Conservation (phyloP, 2,329 filamentous ascomycete genomes). For the Cytospora schulzeri region DNA sequence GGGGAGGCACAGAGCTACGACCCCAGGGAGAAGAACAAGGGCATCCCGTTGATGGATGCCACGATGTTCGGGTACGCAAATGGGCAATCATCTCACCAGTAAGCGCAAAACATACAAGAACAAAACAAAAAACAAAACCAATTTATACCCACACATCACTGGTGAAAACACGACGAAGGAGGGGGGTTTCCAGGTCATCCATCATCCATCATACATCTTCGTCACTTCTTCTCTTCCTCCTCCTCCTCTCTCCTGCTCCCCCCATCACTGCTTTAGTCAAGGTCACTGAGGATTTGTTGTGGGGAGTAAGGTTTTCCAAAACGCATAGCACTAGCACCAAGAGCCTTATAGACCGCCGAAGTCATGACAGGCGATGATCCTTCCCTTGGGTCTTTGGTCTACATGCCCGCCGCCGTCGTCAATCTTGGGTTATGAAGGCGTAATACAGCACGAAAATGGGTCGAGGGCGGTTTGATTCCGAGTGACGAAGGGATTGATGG, state of each 20-base stretch:
- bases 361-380: conserved; percentile 15
- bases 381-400: background rate
- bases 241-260: background rate
- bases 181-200: conserved; percentile 3
- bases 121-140: too few relatives aligned
- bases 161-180: conserved; percentile 3
- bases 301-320: conserved; percentile 16
- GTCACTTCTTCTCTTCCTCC: background rate
- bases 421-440: too few relatives aligned
- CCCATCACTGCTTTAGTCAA: conserved; percentile 1
- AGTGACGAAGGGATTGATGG: too few relatives aligned
- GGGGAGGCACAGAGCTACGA: conserved; percentile 26
- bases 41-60: conserved; percentile 50
- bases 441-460: too few relatives aligned
- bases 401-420: too few relatives aligned
- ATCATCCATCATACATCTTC: background rate
- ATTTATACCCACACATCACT: background rate
- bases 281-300: conserved; percentile 16
- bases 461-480: too few relatives aligned
- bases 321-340: conserved; percentile 13
- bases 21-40: conserved; percentile 51
- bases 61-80: conserved; percentile 40
- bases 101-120: conserved; percentile 7
- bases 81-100: conserved; percentile 30
- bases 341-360: conserved; percentile 20